Evolutionary conservation across 75 land plant species (phyloP).

Genomic region (Sequoiadendron giganteum): DNA sequence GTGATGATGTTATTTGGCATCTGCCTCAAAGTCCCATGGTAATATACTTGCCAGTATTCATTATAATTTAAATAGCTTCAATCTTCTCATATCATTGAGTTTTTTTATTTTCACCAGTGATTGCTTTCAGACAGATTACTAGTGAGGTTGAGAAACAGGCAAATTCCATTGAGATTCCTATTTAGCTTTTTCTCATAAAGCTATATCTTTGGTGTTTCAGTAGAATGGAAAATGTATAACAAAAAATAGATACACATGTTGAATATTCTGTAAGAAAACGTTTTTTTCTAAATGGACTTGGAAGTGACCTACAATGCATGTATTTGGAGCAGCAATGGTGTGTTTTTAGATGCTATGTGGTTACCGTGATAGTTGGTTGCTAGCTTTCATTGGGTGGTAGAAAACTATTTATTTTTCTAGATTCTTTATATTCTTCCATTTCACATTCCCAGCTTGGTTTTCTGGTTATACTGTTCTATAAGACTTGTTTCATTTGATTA

Average conservation of each 20-base stretch:
- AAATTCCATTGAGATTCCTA: background rate
- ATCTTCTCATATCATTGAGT: background rate
- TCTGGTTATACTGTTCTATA: background rate
- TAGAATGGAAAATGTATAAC: background rate
- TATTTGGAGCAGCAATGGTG: background rate
- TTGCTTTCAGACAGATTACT: background rate
- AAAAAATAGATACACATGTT: background rate
- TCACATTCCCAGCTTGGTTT: background rate
- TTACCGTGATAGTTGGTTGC: background rate
- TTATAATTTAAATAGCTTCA: background rate
- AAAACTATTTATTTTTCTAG: background rate
- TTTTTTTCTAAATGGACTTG: background rate
- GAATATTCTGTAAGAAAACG: background rate
- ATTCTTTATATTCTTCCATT: background rate
- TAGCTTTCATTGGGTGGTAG: background rate
- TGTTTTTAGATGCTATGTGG: background rate
- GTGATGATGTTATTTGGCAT: slow-evolving; percentile 42
- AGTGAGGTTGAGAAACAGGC: background rate
- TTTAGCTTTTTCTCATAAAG: background rate
- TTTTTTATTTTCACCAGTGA: background rate
- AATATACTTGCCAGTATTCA: background rate
- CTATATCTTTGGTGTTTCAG: background rate
- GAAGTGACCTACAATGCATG: background rate
- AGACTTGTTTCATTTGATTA: background rate
- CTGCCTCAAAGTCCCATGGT: slow-evolving; percentile 36